Evolutionary conservation across 2,329 filamentous ascomycete genomes (phyloP), one percentile per base, ranked within the genome.

Genomic region (Pseudogymnoascus sp.): DNA sequence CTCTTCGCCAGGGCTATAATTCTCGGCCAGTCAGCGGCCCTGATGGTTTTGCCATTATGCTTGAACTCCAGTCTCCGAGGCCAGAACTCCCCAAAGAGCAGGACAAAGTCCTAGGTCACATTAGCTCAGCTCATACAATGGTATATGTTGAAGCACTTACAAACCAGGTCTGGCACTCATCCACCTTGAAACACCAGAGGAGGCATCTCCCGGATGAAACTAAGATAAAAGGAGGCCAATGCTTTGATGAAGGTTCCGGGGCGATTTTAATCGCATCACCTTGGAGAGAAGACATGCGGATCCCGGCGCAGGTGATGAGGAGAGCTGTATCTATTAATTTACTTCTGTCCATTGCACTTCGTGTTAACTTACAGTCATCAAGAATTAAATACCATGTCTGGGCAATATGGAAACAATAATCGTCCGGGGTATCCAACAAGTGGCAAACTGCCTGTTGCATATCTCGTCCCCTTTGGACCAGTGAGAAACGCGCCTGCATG

Each of bases 351-450:
- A 21, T 56, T 11, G 14, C 14, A 4, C 7, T 37, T 6, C 21
- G 21, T 6, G 16, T 8, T 5, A 59, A 63, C 75, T 67, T 69
- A 80, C 78, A 74, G 49, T 79, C 76, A 42, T 77, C 76, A 1
- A 82, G 64, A 5, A 80, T 70, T 4, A 82, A 66, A 64, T 75
- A 78, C 80, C 80, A 82, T 8, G 80, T 63, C 66, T 82, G 80
- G 0, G 76, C 72, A 49, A 82, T 76, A 63, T 82, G 79, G 62
- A 80, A 81, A 61, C 78, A 82, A 16, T 75, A 68, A 1, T 72
- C 74, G 8, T 71, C 65, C 0, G 72, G 72, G 2, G 72, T 73
- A 42, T 72, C 71, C 1, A 72, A 72, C 12, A 76, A 68, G 62
- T 75, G 74, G 61, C 79, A 76, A 7, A 81, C 76, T 2, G 77